These are phyloP conservation scores for Trypanosoma vivax DNA, from an alignment of 208 protist genomes.

Conservation along the genomic window DNA sequence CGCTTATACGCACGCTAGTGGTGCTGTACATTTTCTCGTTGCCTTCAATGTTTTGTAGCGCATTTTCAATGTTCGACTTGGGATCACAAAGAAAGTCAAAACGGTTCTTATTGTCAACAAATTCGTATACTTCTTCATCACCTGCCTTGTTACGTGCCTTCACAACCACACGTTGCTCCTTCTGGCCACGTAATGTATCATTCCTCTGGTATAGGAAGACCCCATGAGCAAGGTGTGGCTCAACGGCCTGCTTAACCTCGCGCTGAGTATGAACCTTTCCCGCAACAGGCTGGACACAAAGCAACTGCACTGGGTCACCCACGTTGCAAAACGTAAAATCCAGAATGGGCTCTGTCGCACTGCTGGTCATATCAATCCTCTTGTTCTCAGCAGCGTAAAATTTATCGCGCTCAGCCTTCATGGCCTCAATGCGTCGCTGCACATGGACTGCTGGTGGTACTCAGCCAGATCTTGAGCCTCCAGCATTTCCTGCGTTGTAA, in stretches of 20 bases:
- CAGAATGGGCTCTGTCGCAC: conserved; percentile 15
- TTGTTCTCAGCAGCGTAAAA: conserved; percentile 39
- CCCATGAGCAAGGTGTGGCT: conserved; percentile 54
- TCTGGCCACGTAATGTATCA: conserved; percentile 34
- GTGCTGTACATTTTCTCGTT: conserved; percentile 48
- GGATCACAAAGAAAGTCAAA: conserved; percentile 30
- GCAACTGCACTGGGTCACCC: conserved; percentile 31
- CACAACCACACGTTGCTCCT: conserved; percentile 49
- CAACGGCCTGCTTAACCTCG: conserved; percentile 21
- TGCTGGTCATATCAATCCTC: conserved; percentile 11
- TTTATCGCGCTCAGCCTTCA: conserved; percentile 26
- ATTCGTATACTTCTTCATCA: conserved; percentile 88
- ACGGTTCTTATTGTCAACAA: conserved; percentile 35
- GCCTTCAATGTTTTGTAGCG: conserved; percentile 8
- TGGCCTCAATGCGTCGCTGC: conserved; percentile 17
- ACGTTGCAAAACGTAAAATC: conserved; percentile 24
- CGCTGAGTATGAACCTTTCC: conserved; percentile 36
- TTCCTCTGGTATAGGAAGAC: conserved; percentile 69
- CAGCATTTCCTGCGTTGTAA: conserved; percentile 61
- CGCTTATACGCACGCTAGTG: conserved; percentile 55
- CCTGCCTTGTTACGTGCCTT: conserved; percentile 82
- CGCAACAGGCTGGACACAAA: conserved; percentile 31
- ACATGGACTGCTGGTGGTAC: conserved; percentile 14
- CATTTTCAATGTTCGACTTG: conserved; percentile 1
- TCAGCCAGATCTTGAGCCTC: conserved; percentile 1